Evolutionary conservation across 2,329 filamentous ascomycete species (phyloP), one percentile per base, ranked within the genome.

Genomic region (Akanthomyces lecanii): DNA sequence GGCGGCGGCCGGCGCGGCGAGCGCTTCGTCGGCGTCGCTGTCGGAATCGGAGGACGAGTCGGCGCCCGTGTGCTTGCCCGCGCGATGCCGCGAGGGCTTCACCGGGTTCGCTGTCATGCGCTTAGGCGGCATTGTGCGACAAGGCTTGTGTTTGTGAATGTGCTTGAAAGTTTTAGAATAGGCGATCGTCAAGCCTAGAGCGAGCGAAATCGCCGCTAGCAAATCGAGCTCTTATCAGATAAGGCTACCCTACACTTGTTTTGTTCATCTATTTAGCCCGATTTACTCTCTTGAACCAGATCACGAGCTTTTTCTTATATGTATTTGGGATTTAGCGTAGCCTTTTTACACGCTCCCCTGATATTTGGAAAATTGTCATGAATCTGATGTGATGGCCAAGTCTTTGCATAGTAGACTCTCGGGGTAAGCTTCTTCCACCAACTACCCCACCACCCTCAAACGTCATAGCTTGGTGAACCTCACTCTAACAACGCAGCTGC

Each of bases 81-180:
- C 89, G 64, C 92, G 88, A 71, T 97, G 90, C 63, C 95, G 90
- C 68, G 88, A 85, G 28, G 92, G 90, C 73, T 87, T 88, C 64
- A 89, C 78, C 4, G 91, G 92, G 72, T 97, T 97, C 66, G 93
- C 92, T 66, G 94, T 98, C 91, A 98, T 97, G 71, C 91, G 90
- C 74, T 91, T 92, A 14, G 88, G 86, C 65, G 90, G 88, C 83
- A 85, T 85, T 64, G 59, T 71, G 68, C 11, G 61, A 47, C 4
- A 11, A 10, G 21, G 14, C 10, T 25, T 57, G 28, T 40, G 40
- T 28, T 53, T 53, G 50, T 36, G 14, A 28, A 61, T 12, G 21
- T 52, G 21, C 6, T 47, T 10, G 2, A 50, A 40, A 14, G 36
- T 54, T 28, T 55, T 30, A 10, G 23, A 28, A 28, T 25, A 5